Percentiles rank a stretch among this genome's conserved stretches.
Conservation (phyloP, 176 grass and related monocot species). For the Aegilops tauschii region DNA sequence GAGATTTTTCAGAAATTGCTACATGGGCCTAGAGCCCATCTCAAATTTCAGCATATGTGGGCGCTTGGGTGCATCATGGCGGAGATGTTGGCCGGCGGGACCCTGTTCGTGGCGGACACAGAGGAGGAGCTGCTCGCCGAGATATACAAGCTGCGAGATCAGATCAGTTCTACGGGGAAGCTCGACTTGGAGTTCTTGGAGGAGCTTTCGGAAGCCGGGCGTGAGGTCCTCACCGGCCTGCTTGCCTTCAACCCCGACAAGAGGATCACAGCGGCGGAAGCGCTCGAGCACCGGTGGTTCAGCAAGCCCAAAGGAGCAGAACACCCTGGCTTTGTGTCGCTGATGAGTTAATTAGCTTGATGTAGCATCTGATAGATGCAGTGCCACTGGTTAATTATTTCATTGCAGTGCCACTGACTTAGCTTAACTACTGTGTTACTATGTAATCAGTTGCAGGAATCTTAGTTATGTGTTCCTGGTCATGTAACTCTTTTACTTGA, state of each 20-base stretch:
- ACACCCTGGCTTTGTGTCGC: not conserved
- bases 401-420: no score
- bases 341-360: not conserved
- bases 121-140: not conserved
- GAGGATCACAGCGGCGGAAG: not conserved
- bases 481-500: not conserved
- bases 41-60: not conserved
- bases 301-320: no score
- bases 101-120: not conserved
- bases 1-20: no score
- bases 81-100: not conserved
- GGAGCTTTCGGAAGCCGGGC: not conserved
- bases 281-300: slow-evolving; percentile 11
- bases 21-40: no score
- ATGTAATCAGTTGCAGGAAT: not conserved
- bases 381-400: no score
- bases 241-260: not conserved
- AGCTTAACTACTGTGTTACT: no score
- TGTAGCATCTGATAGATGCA: not conserved
- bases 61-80: not conserved
- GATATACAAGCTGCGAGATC: not conserved
- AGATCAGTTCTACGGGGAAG: not conserved
- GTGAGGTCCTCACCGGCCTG: not conserved
- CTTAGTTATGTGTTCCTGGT: not conserved
- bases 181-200: not conserved